Evolutionary conservation across 2,329 filamentous ascomycete species (phyloP).

Genomic region (Curvularia lunata): DNA sequence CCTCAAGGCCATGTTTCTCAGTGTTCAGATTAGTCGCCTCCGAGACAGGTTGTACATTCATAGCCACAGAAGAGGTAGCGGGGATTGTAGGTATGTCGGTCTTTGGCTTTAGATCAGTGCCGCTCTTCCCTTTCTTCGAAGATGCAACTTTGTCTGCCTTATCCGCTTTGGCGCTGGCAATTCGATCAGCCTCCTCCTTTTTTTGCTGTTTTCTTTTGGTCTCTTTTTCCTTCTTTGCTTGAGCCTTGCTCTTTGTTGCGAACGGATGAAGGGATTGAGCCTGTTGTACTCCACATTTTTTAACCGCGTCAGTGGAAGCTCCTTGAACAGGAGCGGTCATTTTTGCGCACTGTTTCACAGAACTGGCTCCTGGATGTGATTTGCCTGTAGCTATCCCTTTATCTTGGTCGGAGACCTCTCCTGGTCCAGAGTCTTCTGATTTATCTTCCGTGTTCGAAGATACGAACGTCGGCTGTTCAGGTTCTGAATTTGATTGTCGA

Average conservation of each 20-base stretch:
- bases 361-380: neutral
- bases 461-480: neutral
- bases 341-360: neutral
- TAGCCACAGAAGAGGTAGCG: neutral
- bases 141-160: conserved; percentile 14
- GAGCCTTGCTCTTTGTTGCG: conserved; percentile 35
- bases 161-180: conserved; percentile 14
- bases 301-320: conserved; percentile 10
- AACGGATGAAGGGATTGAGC: conserved; percentile 41
- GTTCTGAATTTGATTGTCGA: neutral
- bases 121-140: conserved; percentile 7
- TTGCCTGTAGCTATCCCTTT: neutral
- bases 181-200: conserved; percentile 27
- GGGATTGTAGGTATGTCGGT: neutral
- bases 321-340: neutral
- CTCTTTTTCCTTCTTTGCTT: conserved; percentile 42
- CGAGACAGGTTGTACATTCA: neutral
- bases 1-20: neutral
- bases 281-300: conserved; percentile 35
- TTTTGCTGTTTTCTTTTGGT: conserved; percentile 48
- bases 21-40: neutral
- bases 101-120: conserved; percentile 2
- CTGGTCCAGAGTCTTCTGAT: neutral
- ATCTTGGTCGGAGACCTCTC: neutral
- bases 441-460: neutral